Evolutionary conservation across 768 basidiomycete genomes (phyloP).

Genomic region (Lactarius akahatsu): DNA sequence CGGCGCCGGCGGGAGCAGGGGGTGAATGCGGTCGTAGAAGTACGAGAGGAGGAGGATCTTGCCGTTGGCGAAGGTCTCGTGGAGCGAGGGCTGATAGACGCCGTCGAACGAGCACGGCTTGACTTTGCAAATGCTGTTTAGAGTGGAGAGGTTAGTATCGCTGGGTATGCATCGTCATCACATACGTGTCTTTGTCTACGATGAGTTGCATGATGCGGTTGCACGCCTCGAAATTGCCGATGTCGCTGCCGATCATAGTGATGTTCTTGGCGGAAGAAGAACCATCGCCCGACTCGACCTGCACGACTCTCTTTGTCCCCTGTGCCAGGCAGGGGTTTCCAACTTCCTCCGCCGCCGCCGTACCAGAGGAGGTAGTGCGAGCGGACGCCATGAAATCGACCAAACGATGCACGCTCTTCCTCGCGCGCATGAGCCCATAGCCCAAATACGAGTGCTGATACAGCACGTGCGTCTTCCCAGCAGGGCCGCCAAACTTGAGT

Average conservation of each 20-base stretch:
- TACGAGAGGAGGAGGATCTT: constrained; percentile 92
- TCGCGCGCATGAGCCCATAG: constrained; percentile 89
- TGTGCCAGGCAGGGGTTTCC: constrained; percentile 83
- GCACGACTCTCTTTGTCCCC: constrained; percentile 61
- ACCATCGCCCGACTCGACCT: constrained; percentile 53
- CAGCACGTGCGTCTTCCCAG: constrained; percentile 57
- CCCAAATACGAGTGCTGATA: constrained; percentile 99
- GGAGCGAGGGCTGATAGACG: constrained; percentile 91
- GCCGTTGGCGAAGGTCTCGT: constrained; percentile 84
- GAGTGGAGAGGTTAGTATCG: constrained; percentile 5
- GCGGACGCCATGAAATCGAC: constrained; percentile 80
- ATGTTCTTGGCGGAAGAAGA: constrained; percentile 59
- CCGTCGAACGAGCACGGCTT: constrained; percentile 98
- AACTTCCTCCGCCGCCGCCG: constrained; percentile 36
- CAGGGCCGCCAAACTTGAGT: constrained; percentile 61
- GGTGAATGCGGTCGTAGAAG: constrained; percentile 92
- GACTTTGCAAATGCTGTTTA: constrained; percentile 70
- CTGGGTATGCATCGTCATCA: not conserved
- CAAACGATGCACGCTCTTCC: constrained; percentile 81
- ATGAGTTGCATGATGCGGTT: constrained; percentile 80
- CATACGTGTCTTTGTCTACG: constrained; percentile 88
- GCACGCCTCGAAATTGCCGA: constrained; percentile 86
- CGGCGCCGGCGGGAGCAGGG: constrained; percentile 54
- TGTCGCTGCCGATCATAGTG: constrained; percentile 80
- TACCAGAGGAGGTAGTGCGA: constrained; percentile 35